Evolutionary conservation across 1,139 yeast genomes (phyloP).

Genomic region (Yamadazyma atlantica): DNA sequence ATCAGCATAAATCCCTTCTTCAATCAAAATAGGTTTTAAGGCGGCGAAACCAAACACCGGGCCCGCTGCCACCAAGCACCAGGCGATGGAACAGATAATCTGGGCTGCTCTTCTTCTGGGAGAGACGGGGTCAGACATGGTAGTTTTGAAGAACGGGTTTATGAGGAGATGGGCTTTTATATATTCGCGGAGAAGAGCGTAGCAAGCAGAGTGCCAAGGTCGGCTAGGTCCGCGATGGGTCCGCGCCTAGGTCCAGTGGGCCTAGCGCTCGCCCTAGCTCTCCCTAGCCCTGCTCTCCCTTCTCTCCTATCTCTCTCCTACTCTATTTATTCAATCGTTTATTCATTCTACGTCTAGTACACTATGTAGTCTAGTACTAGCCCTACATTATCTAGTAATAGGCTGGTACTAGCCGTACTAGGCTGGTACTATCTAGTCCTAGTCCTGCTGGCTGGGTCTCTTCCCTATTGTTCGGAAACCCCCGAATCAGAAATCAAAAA

Average conservation of each 20-base stretch:
- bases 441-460: too few species aligned
- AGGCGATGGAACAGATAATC: constrained; percentile 62
- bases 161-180: neutral
- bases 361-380: neutral
- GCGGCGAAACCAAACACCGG: constrained; percentile 96
- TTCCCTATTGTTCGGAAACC: neutral
- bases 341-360: neutral
- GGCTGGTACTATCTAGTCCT: neutral
- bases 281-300: too few species aligned
- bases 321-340: neutral
- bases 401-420: neutral
- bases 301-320: neutral
- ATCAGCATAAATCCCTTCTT: constrained; percentile 73
- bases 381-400: neutral
- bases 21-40: constrained; percentile 73
- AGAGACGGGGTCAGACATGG: constrained; percentile 11
- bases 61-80: constrained; percentile 93
- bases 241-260: neutral
- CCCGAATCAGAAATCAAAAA: constrained; percentile 3
- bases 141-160: neutral
- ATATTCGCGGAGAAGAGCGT: neutral
- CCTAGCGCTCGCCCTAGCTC: neutral
- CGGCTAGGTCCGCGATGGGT: neutral
- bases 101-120: constrained; percentile 24
- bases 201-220: neutral